Base-by-base conservation (phyloP, 768 basidiomycete species). In the Rhizopogon roseolus region DNA sequence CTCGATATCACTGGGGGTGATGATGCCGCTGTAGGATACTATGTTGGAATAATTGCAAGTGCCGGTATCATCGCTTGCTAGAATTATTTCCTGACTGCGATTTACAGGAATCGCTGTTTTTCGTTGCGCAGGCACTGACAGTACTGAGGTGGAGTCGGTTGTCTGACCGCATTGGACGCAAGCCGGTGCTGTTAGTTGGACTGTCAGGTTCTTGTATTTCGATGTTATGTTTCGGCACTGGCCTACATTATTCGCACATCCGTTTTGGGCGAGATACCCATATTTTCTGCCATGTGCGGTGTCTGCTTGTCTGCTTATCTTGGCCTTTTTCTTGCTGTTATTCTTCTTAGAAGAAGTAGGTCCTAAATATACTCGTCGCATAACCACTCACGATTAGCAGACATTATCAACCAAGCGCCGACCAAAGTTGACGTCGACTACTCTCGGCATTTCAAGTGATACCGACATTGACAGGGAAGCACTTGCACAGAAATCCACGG, bases 131-230 rank as follows among this genome's bases (percentile, higher is more conserved):
- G 64, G 85, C 87, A 1, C 62, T 80, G 52, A 83, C 84, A 3
- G 81, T 88, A 29, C 67, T 90, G 36, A 81, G 86, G 50, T 91
- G 88, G 86, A 85, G 84, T 63, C 77, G 85, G 28, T 57, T 82
- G 14, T 88, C 87, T 8, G 88, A 90, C 62, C 70, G 73, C 41
- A 68, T 90, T 14, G 88, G 89, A 10, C 81, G 88, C 40, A 88
- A 85, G 61, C 88, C 88, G 0, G 81, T 90, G 29, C 80, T 90
- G 54, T 73, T 90, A 42, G 71, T 67, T 1, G 88, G 88, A 0
- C 69, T 89, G 3, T 68, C 77, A 27, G 87, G 86, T 2, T 62
- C 87, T 14, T 80, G 80, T 1, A 19, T 84, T 9, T 87, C 85
- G 0, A 86, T 90, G 84, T 79, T 79, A 56, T 80, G 75, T 60